Conservation (phyloP, 495 filamentous ascomycete species). For the Lasiosphaeria ovina region DNA sequence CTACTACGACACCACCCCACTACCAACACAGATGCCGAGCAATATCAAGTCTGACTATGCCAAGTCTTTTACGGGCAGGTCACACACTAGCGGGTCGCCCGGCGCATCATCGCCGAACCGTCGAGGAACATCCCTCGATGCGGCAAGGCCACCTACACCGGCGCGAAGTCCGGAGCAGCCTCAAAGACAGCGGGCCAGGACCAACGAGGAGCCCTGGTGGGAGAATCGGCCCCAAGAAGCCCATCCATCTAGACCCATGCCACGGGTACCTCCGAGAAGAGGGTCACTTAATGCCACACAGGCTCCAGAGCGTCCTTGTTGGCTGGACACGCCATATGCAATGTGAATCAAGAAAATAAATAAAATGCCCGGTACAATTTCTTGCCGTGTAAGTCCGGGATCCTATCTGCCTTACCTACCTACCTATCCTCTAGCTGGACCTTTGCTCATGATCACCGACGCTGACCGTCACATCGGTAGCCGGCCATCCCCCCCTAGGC, state of each 20-base stretch:
- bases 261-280: conserved; percentile 3
- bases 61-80: conserved; percentile 1
- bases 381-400: not conserved
- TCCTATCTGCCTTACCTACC: not conserved
- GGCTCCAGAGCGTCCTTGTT: conserved; percentile 7
- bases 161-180: not conserved
- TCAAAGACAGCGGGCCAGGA: not conserved
- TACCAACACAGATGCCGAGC: conserved; percentile 5
- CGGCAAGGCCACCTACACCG: not conserved
- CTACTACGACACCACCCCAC: conserved; percentile 24
- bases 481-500: not conserved
- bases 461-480: not conserved
- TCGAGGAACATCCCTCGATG: not conserved
- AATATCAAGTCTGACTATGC: not conserved
- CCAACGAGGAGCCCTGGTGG: not conserved
- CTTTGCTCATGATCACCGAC: not conserved
- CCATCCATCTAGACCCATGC: not conserved
- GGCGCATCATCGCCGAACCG: not conserved
- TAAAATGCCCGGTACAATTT: not conserved
- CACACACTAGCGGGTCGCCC: not conserved
- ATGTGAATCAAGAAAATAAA: conserved; percentile 19
- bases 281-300: conserved; percentile 9
- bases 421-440: not conserved
- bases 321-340: conserved; percentile 15
- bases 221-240: not conserved